Base-by-base conservation (phyloP, 306 rosid species). In the Elaeagnus macrophylla region DNA sequence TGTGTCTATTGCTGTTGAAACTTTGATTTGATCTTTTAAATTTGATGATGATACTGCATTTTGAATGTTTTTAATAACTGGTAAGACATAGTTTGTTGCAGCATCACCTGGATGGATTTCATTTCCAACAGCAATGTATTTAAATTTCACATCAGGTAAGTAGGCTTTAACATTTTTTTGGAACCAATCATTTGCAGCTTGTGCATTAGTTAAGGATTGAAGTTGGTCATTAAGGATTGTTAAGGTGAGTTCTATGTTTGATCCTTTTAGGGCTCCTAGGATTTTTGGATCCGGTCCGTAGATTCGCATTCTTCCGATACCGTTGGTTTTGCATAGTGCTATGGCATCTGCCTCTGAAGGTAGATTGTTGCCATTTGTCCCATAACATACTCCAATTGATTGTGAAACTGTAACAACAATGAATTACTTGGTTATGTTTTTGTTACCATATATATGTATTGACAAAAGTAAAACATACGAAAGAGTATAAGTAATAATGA, bases 61-160 rank as follows among this genome's bases (percentile, higher is more conserved):
- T 10, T 72, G 77, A n/a, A 82, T 50, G 50, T 72, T 82, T 32
- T 57, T 62, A 73, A 82, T 64, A 11, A 82, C 84, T 0, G 80
- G 72, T 17, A 62, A 51, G 16, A 82, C 60, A 60, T 19, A 75
- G 0, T 6, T 25, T 39, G 82, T 73, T 14, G 0, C 16, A 7
- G 53, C 10, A 1, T 58, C 52, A 3, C n/a, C 6, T 6, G 80
- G 71, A 1, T 63, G 35, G 3, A 78, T 63, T 55, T 82, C 84
- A 20, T 82, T 82, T 44, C 84, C 88, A 7, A 78, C 84, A 0
- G 73, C 60, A 9, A 78, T 78, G 73, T 72, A 82, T 56, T 64
- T 73, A 68, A 82, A 70, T 35, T 32, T 78, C 48, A 82, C 89
- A 39, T 78, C 57, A 16, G 15, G 11, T 10, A 10, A 42, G 65